These are phyloP conservation scores for Aspergillus puulaauensis DNA, from an alignment of 2,329 filamentous ascomycete species.

Conservation along the genomic window DNA sequence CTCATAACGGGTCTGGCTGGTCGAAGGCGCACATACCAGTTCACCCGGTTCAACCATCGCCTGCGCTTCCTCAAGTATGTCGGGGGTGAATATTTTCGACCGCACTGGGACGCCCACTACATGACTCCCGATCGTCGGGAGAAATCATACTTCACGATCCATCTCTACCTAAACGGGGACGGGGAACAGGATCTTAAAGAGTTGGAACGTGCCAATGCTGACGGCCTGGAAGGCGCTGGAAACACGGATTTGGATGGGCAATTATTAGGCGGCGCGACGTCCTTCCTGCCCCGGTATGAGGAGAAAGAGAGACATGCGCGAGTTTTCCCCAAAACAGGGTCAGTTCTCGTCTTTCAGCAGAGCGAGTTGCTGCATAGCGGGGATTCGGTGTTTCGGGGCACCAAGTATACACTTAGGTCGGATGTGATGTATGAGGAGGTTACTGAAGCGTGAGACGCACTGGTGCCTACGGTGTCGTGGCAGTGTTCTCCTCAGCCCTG, in stretches of 20 bases:
- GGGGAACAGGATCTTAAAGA: slow-evolving; percentile 35
- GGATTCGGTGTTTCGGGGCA: slow-evolving; percentile 53
- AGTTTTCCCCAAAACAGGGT: slow-evolving; percentile 52
- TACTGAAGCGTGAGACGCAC: neutral
- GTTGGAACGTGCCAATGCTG: slow-evolving; percentile 22
- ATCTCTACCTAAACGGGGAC: slow-evolving; percentile 55
- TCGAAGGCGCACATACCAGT: slow-evolving; percentile 37
- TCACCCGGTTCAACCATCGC: slow-evolving; percentile 64
- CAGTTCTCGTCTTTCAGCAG: slow-evolving; percentile 59
- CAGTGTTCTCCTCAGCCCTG: neutral
- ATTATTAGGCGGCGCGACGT: slow-evolving; percentile 56
- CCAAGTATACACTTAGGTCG: slow-evolving; percentile 57
- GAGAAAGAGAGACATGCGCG: slow-evolving; percentile 35
- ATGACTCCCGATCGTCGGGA: slow-evolving; percentile 54
- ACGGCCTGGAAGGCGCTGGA: slow-evolving; percentile 15
- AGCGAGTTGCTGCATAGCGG: slow-evolving; percentile 53
- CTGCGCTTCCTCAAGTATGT: slow-evolving; percentile 75
- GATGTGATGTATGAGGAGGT: slow-evolving; percentile 52
- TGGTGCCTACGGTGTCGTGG: neutral
- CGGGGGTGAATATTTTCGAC: slow-evolving; percentile 69
- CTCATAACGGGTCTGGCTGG: slow-evolving; percentile 46
- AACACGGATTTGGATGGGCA: slow-evolving; percentile 28
- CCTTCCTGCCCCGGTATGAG: slow-evolving; percentile 43
- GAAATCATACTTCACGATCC: slow-evolving; percentile 54
- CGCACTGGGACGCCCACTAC: slow-evolving; percentile 69